Evolutionary conservation across 208 protist genomes (phyloP), one percentile per base, ranked within the genome.

Genomic region (Herpetomonas tarakana): DNA sequence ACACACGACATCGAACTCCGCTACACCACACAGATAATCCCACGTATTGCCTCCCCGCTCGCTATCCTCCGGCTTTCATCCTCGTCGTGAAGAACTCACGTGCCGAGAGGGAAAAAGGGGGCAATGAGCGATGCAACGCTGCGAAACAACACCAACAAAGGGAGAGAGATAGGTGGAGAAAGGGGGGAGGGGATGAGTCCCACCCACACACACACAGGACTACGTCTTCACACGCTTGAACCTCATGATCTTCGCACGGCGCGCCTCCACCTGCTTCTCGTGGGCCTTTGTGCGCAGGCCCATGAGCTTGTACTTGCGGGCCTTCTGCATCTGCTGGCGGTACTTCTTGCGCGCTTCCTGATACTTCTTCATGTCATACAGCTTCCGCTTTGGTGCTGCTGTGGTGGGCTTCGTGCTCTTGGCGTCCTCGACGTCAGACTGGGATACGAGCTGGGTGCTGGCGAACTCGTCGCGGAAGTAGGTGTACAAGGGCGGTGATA

Each of bases 361-460:
- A 70, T 92, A 94, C 71, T 96, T 96, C 69, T 90, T 91, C 80
- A 93, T 85, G 68, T 97, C 91, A 68, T 94, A 97, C n/a, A 88
- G 63, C 76, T 92, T 92, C 47, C 85, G 88, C 74, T 97, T 97
- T 22, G 87, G 62, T 11, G 84, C 65, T 18, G 80, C 70, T 0
- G 73, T 67, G 9, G 88, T 65, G 2, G 88, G 86, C 67, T 95
- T 97, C 26, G 82, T 74, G 52, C 76, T 90, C 66, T 94, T 93
- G 9, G 88, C 91, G 55, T 97, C 91, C 56, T 97, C 91, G 18
- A 97, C 77, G 46, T 95, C 91, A 0, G 88, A 63, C 69, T 97
- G 91, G 3, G 86, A 92, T 3, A 97, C 88, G n/a, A 94, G 72
- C 72, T 91, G 82, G 0, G 81, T 56, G 6, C 79, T 64, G 0